phyloP scores from a whole-genome alignment of 129 eudicot genomes.

The Deinandra increscens region DNA sequence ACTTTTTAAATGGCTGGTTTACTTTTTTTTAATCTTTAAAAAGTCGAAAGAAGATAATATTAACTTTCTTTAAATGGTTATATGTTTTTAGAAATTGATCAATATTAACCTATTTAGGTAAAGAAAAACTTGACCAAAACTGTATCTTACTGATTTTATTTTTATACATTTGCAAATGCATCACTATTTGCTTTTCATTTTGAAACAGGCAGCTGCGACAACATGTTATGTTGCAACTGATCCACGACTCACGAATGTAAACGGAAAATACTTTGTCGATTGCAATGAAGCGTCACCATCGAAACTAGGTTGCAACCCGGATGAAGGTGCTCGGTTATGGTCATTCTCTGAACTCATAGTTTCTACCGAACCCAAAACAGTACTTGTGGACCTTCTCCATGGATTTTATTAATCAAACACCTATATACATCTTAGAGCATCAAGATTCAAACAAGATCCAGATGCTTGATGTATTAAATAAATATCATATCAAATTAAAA shows the following conservation, averaged over 20 bases:
- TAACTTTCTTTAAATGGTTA: too few species aligned
- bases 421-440: conserved; percentile 15
- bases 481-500: conserved; percentile 16
- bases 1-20: too few species aligned
- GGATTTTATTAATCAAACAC: conserved; percentile 26
- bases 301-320: conserved; percentile 50
- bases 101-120: too few species aligned
- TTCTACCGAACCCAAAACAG: conserved; percentile 29
- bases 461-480: neutral
- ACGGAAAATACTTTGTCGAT: conserved; percentile 75
- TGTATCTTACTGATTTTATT: too few species aligned
- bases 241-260: conserved; percentile 44
- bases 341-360: conserved; percentile 61
- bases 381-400: conserved; percentile 23
- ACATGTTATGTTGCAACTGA: conserved; percentile 87
- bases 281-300: conserved; percentile 75
- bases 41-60: too few species aligned
- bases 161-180: neutral
- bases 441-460: conserved; percentile 8
- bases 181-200: neutral
- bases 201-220: conserved; percentile 80
- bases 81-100: too few species aligned
- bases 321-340: conserved; percentile 69
- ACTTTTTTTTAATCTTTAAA: too few species aligned
- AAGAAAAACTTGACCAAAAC: too few species aligned